Percentiles rank a stretch among this genome's conserved stretches.
Conservation (phyloP, 208 protist species). For the Leishmania arabica region DNA sequence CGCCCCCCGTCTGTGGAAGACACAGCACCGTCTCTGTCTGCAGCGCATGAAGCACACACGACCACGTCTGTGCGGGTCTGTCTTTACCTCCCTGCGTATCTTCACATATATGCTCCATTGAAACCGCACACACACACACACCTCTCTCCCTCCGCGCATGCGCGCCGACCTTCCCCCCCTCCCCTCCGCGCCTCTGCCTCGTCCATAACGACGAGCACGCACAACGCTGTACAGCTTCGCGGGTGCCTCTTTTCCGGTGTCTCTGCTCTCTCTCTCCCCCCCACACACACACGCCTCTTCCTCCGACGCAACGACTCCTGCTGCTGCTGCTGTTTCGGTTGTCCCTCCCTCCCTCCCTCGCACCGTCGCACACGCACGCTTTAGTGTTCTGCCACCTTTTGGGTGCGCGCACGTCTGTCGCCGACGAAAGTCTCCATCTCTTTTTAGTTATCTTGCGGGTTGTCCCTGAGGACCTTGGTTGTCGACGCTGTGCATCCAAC, state of each 20-base stretch:
- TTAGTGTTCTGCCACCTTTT: no score
- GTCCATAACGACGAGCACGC: neutral
- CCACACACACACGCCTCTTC: neutral
- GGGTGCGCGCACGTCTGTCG: neutral
- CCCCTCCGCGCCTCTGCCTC: neutral
- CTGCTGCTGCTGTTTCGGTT: no score
- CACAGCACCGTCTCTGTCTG: neutral
- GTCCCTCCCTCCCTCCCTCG: no score
- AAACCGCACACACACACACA: neutral
- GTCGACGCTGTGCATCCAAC: neutral
- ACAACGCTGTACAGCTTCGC: neutral
- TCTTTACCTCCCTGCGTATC: neutral
- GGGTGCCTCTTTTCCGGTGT: neutral
- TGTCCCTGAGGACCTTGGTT: no score
- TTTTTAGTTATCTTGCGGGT: neutral
- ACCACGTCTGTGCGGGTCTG: neutral
- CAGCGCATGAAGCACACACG: neutral
- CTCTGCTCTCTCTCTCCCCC: neutral
- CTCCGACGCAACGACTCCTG: no score
- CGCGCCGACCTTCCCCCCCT: neutral
- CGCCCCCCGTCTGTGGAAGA: neutral
- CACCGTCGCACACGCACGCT: no score
- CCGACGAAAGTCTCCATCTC: neutral
- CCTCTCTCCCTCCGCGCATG: neutral
- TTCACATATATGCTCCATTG: neutral